These are phyloP conservation scores for Casaregolazyma lundiana DNA, from an alignment of 1,139 yeast genomes.

Conservation along the genomic window DNA sequence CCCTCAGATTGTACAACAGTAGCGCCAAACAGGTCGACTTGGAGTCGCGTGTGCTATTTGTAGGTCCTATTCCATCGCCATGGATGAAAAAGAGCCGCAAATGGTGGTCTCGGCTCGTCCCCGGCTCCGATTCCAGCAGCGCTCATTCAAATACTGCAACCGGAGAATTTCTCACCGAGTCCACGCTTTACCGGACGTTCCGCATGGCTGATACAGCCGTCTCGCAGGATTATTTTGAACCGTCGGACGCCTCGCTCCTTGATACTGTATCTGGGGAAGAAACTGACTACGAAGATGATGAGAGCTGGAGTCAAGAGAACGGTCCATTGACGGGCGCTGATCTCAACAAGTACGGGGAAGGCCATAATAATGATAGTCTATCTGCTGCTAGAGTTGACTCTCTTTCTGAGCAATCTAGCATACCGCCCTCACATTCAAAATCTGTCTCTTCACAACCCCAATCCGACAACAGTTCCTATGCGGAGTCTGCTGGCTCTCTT, in stretches of 20 bases:
- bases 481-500: slow-evolving; percentile 1
- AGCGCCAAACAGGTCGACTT: slow-evolving; percentile 47
- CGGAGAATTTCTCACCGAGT: background rate
- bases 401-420: background rate
- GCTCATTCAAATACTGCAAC: background rate
- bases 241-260: background rate
- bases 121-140: background rate
- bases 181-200: background rate
- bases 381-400: background rate
- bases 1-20: slow-evolving; percentile 55
- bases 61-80: slow-evolving; percentile 62
- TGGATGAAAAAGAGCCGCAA: slow-evolving; percentile 46
- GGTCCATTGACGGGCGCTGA: background rate
- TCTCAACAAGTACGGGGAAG: background rate
- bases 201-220: background rate
- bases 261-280: background rate
- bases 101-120: slow-evolving; percentile 16
- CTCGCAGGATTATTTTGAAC: background rate
- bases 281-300: background rate
- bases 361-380: background rate
- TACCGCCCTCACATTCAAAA: background rate
- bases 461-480: background rate
- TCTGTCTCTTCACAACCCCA: background rate
- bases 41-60: slow-evolving; percentile 46
- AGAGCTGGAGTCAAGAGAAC: background rate